Percentiles rank a stretch among this genome's conserved stretches.
These are phyloP conservation scores for Lepiota venenata DNA, from an alignment of 768 basidiomycete species.

Conservation along the genomic window DNA sequence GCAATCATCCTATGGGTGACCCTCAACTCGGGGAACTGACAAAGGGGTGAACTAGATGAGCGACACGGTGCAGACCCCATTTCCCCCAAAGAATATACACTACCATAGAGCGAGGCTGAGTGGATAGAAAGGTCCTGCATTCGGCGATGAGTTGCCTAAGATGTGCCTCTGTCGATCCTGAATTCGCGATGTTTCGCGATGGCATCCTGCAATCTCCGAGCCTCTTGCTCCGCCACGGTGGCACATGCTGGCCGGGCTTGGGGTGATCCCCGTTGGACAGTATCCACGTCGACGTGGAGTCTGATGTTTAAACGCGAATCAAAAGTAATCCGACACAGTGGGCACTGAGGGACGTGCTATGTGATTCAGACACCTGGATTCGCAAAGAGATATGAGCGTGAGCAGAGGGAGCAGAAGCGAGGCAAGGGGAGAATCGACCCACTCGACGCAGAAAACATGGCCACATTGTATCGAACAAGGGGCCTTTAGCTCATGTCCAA, in stretches of 20 bases:
- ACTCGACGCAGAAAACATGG: constrained; percentile 62
- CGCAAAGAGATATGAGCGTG: constrained; percentile 9
- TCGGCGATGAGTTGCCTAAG: constrained; percentile 51
- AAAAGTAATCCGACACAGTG: constrained; percentile 60
- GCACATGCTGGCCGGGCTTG: constrained; percentile 14
- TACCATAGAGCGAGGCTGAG: constrained; percentile 45
- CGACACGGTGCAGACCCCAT: neutral
- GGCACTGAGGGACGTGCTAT: constrained; percentile 50
- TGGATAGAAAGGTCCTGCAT: constrained; percentile 42
- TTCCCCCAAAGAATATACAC: constrained; percentile 17
- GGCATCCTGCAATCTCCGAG: constrained; percentile 49
- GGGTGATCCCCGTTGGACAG: constrained; percentile 16
- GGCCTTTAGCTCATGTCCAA: constrained; percentile 45
- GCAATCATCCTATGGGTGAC: constrained; percentile 46
- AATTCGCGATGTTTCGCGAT: constrained; percentile 52
- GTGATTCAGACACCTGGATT: constrained; percentile 50
- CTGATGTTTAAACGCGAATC: constrained; percentile 40
- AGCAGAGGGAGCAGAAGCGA: constrained; percentile 2
- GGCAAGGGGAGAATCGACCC: constrained; percentile 16
- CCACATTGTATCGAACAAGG: constrained; percentile 71
- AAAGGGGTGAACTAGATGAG: constrained; percentile 10
- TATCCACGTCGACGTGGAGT: constrained; percentile 59
- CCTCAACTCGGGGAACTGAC: constrained; percentile 49
- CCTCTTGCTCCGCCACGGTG: constrained; percentile 34
- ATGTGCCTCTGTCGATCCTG: constrained; percentile 49